Base-by-base conservation (phyloP, 345 rosid genomes). In the Sonneratia alba region DNA sequence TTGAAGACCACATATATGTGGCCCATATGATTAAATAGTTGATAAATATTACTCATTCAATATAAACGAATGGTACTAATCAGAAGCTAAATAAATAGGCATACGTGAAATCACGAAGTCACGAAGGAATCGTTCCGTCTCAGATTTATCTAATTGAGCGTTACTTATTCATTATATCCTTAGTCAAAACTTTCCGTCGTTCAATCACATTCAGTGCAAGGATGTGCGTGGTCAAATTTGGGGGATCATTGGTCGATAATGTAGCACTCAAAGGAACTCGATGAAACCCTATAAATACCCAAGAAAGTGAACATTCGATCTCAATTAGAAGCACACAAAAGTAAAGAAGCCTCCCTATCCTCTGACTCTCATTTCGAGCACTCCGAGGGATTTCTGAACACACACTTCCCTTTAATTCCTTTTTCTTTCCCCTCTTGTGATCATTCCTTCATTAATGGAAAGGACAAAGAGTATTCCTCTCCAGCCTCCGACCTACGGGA, bases 401-500 rank as follows among this genome's bases (percentile, higher is more conserved):
- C 24, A 53, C 18, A 8, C 59, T 53, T 4, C 3, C 18, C 59
- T 21, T 53, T 14, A 49, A 1, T 14, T 49, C 19, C 56, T 18
- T 49, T 18, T 49, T 18, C 19, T 13, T 27, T 27, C 32, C 32
- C 32, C 32, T 27, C 53, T 48, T 71, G 34, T 45, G 36, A 32
- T 38, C 22, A 19, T 18, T 36, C 3, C 24, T 6, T 21, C 40
- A 22, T 4, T 21, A 36, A 75, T 70, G 82, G 70, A 79, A 77
- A 70, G 72, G 36, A 36, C 65, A 49, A 18, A 11, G 9, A 57
- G 49, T 21, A 56, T 56, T 38, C 69, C 70, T 10, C 80, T 80
- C 13, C 77, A 73, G 19, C 71, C 82, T 16, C 78, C 80, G 43
- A 75, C 72, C 45, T 72, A 69, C 36, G 84, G 87, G 64, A 83